These are phyloP conservation scores for Coniochaeta sp. DNA, from an alignment of 2,329 filamentous ascomycete species.

Conservation along the genomic window DNA sequence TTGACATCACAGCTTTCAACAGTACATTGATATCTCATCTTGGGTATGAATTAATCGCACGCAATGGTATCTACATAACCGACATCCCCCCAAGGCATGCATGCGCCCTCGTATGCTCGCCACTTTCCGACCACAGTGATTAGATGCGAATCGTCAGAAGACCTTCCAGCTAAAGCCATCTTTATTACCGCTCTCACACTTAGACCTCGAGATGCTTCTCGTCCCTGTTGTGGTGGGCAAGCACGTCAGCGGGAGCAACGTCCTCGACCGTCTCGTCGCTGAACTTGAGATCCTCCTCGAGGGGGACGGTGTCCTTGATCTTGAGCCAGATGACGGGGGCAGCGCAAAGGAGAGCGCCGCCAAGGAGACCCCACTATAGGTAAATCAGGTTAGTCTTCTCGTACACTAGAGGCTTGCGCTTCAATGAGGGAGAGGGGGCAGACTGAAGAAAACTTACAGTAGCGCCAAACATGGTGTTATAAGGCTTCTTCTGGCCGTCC, in stretches of 20 bases:
- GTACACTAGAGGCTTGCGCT: neutral
- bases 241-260: conserved; percentile 34
- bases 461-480: conserved; percentile 62
- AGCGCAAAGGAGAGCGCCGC: conserved; percentile 66
- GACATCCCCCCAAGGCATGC: neutral
- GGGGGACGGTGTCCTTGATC: conserved; percentile 71
- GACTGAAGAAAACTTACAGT: conserved; percentile 28
- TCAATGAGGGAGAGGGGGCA: no score
- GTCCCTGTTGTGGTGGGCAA: conserved; percentile 16
- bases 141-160: no score
- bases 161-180: neutral
- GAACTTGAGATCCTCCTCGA: conserved; percentile 78
- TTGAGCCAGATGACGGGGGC: conserved; percentile 71
- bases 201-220: conserved; percentile 13
- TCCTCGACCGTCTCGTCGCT: conserved; percentile 76
- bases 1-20: neutral
- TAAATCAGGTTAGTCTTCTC: neutral
- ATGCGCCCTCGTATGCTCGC: neutral
- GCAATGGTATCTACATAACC: neutral
- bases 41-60: neutral
- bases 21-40: neutral
- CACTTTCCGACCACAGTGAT: neutral
- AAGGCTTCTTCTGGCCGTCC: conserved; percentile 55
- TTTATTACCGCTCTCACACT: neutral
- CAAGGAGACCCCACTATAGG: conserved; percentile 66